Evolutionary conservation across 371 early-diverging fungal species (phyloP).

Genomic region (Mucor velutinosus): DNA sequence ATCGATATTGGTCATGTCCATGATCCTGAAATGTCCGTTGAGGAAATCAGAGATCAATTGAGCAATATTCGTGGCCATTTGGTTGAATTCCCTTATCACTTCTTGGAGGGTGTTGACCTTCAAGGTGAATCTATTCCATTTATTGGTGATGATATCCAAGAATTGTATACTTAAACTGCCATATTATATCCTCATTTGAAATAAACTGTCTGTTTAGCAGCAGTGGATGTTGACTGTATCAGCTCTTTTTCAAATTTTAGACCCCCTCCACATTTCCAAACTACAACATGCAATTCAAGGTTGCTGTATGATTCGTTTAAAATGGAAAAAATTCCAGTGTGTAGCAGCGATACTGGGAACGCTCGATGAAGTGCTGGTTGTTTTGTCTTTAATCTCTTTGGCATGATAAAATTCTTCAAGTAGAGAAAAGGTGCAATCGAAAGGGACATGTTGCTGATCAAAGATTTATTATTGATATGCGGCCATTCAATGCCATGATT

Average conservation of each 20-base stretch:
- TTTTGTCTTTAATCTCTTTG: too few species aligned
- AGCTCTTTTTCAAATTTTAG: not conserved
- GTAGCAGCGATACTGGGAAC: not conserved
- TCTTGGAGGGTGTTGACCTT: slow-evolving; percentile 64
- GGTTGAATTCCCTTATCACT: slow-evolving; percentile 78
- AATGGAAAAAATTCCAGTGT: not conserved
- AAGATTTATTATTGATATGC: not conserved
- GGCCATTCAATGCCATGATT: not conserved
- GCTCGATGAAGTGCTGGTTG: not conserved
- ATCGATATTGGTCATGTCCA: slow-evolving; percentile 47
- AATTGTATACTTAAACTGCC: slow-evolving; percentile 43
- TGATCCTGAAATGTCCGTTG: slow-evolving; percentile 47
- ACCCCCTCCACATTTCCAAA: not conserved
- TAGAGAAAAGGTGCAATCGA: not conserved
- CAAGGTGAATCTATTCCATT: slow-evolving; percentile 48
- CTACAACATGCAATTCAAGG: not conserved
- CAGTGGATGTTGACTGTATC: not conserved
- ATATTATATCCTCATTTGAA: not conserved
- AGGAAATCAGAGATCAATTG: slow-evolving; percentile 51
- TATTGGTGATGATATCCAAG: slow-evolving; percentile 39
- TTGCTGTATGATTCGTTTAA: not conserved
- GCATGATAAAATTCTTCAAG: not conserved
- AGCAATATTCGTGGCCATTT: slow-evolving; percentile 62
- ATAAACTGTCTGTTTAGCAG: not conserved
- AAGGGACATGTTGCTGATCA: not conserved